Evolutionary conservation across 2,329 filamentous ascomycete genomes (phyloP), one percentile per base, ranked within the genome.

Genomic region (Cryphonectria radicalis): DNA sequence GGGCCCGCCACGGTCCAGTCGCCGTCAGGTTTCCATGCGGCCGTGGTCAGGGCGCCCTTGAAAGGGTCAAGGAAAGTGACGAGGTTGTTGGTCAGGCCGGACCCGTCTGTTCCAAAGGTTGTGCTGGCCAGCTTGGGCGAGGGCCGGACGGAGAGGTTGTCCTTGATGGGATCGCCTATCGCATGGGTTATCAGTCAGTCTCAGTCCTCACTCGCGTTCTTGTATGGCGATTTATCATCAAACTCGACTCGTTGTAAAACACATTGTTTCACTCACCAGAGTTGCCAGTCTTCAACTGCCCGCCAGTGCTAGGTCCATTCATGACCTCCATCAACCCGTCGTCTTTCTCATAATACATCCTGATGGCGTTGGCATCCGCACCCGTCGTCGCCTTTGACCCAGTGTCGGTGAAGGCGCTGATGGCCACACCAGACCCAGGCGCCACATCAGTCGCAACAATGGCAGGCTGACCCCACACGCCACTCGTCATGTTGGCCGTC

Each of bases 1-100:
- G 71, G 32, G 2, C 62, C 53, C 53, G 69, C 66, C 42, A 73
- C 69, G 40, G 17, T 46, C 73, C 73, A 74, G 32, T 42, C 63
- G 42, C 7, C 25, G 2, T 72, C 69, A 8, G 57, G 10, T 28
- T 63, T 66, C 57, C 55, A 74, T 10, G 70, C 66, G 28, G 66
- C 63, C 14, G 66, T 66, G 50, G 64, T 69, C 40, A 73, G 53
- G n/a, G 14, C 4, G 43, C 73, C 73, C 32, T 68, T 68, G 57
- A 62, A 43, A 17, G 70, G 63, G 43, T 69, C 67, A 35, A 74
- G 43, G 28, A 53, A 73, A 0, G 63, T 32, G 42, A 74, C 67
- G 28, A 74, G 55, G 37, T 70, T 74, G 67, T 74, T 74, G 55
- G 55, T 67, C 73, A 71, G 73, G 13, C 73, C 73, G 14, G n/a